Conservation (phyloP, 1,284 basidiomycete genomes). For the Cryptococcus sp. region DNA sequence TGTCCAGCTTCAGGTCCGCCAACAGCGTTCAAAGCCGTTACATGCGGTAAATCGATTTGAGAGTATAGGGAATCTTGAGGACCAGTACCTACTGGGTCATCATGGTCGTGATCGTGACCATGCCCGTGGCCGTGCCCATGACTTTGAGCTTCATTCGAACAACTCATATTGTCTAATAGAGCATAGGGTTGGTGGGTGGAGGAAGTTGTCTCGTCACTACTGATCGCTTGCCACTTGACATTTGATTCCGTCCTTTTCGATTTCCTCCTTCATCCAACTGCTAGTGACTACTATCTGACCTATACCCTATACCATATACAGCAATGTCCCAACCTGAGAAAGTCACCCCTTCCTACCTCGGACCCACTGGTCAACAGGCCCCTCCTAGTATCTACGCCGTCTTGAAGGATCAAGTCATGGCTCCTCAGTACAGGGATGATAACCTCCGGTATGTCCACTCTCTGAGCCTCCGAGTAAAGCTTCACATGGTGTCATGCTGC, state of each 20-base stretch:
- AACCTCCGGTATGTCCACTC: slow-evolving; percentile 24
- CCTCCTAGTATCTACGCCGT: slow-evolving; percentile 12
- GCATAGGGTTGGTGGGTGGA: not conserved
- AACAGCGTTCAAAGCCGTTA: slow-evolving; percentile 42
- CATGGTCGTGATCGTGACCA: slow-evolving; percentile 39
- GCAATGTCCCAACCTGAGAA: slow-evolving; percentile 16
- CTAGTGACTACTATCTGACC: not conserved
- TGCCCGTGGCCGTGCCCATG: slow-evolving; percentile 21
- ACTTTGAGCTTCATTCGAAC: slow-evolving; percentile 35
- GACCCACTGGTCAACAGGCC: slow-evolving; percentile 13
- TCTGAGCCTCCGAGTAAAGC: not conserved
- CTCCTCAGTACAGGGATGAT: slow-evolving; percentile 25
- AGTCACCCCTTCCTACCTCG: slow-evolving; percentile 13
- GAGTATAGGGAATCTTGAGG: slow-evolving; percentile 39
- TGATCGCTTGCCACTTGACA: not conserved
- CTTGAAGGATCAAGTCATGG: slow-evolving; percentile 21
- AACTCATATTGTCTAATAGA: slow-evolving; percentile 23
- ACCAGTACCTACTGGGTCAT: slow-evolving; percentile 39
- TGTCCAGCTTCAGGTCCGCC: slow-evolving; percentile 40
- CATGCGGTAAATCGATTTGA: slow-evolving; percentile 44
- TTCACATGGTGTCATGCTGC: not conserved
- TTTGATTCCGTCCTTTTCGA: not conserved
- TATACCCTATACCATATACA: not conserved
- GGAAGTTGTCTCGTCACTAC: not conserved
- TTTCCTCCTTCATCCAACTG: not conserved